Evolutionary conservation across 129 eudicot genomes (phyloP), one percentile per base, ranked within the genome.

Genomic region (Flaveria sonorensis): DNA sequence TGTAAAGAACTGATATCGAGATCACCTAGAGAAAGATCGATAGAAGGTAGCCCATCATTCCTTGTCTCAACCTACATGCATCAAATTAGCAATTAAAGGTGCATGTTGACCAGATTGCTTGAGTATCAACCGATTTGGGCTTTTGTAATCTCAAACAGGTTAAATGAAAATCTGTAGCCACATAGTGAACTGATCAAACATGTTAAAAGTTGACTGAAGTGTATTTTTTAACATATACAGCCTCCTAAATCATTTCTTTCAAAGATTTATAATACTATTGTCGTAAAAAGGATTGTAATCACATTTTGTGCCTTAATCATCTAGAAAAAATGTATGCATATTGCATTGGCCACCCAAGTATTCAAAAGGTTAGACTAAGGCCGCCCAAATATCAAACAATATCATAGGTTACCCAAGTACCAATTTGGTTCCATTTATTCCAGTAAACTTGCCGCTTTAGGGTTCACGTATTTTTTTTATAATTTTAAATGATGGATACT

Each of bases 1-100:
- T 94, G 97, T 84, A 94, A 85, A 42, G 92, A 84, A 77, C 78
- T 87, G 59, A 94, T 86, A 78, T 94, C 98, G 64, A 88, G 60
- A 73, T 88, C 96, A 61, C 52, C 89, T 55, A 89, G 40, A 56
- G 91, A 82, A 78, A 81, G 89, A 83, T 91, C 93, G 42, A 89
- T 74, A 77, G 87, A 88, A 68, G 97, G 87, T 20, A 84, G 50
- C 64, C 88, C 97, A 63, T 85, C 72, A 63, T 83, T 80, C 69
- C 82, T 85, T 53, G 75, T 67, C 73, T 81, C 96, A 75, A 85
- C 92, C 94, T 91, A 71, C 71, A 81, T 57, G 3, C 67, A 76
- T 79, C 50, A 26, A 81, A 50, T 8, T 19, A 20, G 23, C 70
- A 77, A 39, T 40, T 24, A 63, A 21, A 26, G 20, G 69, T 63